phyloP scores from a whole-genome alignment of 495 filamentous ascomycete species.

The Talaromyces trachyspermus region DNA sequence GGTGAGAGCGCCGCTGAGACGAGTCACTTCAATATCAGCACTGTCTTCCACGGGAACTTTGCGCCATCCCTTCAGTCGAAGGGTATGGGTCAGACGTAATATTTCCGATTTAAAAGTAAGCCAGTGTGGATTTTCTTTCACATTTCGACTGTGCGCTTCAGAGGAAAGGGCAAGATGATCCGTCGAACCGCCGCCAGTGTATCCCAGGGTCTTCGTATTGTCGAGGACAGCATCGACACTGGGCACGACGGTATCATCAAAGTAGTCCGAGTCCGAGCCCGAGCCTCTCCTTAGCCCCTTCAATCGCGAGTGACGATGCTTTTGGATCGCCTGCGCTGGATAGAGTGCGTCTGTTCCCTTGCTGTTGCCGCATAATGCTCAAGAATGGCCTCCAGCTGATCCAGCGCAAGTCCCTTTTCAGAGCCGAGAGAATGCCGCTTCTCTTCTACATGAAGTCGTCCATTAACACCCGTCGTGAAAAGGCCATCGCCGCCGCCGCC shows the following conservation, averaged over 20 bases:
- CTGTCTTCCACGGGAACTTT: slow-evolving; percentile 66
- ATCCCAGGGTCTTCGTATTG: slow-evolving; percentile 80
- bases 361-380: slow-evolving; percentile 41
- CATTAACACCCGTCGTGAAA: slow-evolving; percentile 17
- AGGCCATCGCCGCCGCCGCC: slow-evolving; percentile 6
- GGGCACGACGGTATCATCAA: slow-evolving; percentile 67
- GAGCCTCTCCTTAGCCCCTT: slow-evolving; percentile 34
- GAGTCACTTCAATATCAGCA: slow-evolving; percentile 66
- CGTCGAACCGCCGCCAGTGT: slow-evolving; percentile 52
- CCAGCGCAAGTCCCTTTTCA: slow-evolving; percentile 55
- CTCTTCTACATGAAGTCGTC: slow-evolving; percentile 17
- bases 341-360: slow-evolving; percentile 21
- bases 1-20: slow-evolving; percentile 88
- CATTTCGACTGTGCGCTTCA: slow-evolving; percentile 19
- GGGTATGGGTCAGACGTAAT: slow-evolving; percentile 77
- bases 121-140: slow-evolving; percentile 65
- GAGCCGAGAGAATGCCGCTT: slow-evolving; percentile 39
- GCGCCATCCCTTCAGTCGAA: slow-evolving; percentile 85
- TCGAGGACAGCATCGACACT: slow-evolving; percentile 74
- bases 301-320: slow-evolving; percentile 16
- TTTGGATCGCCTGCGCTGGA: slow-evolving; percentile 25
- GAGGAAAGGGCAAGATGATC: slow-evolving; percentile 28
- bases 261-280: slow-evolving; percentile 74
- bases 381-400: slow-evolving; percentile 63
- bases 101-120: slow-evolving; percentile 81